phyloP scores from a whole-genome alignment of 2,329 filamentous ascomycete species.

The Helminthosporium solani region DNA sequence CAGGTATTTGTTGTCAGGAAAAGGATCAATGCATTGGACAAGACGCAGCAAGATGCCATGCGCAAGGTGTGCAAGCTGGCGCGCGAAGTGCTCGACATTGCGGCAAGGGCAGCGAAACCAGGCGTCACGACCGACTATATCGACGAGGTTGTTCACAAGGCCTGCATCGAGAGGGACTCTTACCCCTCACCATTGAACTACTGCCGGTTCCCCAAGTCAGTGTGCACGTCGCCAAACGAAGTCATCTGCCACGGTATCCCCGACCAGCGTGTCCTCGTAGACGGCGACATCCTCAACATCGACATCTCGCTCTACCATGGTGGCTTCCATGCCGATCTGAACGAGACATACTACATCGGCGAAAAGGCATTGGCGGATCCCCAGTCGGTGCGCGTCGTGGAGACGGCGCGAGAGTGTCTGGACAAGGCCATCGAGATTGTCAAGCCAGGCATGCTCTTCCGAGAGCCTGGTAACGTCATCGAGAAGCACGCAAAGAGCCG shows the following conservation, averaged over 20 bases:
- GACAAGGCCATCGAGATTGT: slow-evolving; percentile 89
- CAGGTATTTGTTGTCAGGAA: slow-evolving; percentile 68
- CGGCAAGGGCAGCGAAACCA: slow-evolving; percentile 78
- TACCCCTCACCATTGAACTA: slow-evolving; percentile 97
- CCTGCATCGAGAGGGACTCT: slow-evolving; percentile 86
- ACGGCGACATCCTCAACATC: slow-evolving; percentile 96
- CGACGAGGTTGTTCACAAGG: slow-evolving; percentile 92
- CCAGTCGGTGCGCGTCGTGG: slow-evolving; percentile 85
- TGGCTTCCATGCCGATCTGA: slow-evolving; percentile 93
- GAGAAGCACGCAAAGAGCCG: slow-evolving; percentile 89
- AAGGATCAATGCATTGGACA: slow-evolving; percentile 80
- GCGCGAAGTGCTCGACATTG: slow-evolving; percentile 89
- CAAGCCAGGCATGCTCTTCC: slow-evolving; percentile 89
- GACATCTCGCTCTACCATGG: slow-evolving; percentile 93
- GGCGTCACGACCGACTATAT: slow-evolving; percentile 95
- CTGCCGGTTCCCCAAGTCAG: slow-evolving; percentile 94
- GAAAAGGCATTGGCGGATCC: slow-evolving; percentile 80
- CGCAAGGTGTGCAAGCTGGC: slow-evolving; percentile 85
- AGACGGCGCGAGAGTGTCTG: slow-evolving; percentile 84
- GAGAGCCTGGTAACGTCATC: slow-evolving; percentile 91
- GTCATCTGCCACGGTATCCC: slow-evolving; percentile 99
- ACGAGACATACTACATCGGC: slow-evolving; percentile 98
- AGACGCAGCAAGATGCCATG: slow-evolving; percentile 83
- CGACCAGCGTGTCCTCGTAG: slow-evolving; percentile 79
- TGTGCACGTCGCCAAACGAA: slow-evolving; percentile 95